These are phyloP conservation scores for Coprinopsis marcescibilis DNA, from an alignment of 768 basidiomycete species.

Conservation along the genomic window DNA sequence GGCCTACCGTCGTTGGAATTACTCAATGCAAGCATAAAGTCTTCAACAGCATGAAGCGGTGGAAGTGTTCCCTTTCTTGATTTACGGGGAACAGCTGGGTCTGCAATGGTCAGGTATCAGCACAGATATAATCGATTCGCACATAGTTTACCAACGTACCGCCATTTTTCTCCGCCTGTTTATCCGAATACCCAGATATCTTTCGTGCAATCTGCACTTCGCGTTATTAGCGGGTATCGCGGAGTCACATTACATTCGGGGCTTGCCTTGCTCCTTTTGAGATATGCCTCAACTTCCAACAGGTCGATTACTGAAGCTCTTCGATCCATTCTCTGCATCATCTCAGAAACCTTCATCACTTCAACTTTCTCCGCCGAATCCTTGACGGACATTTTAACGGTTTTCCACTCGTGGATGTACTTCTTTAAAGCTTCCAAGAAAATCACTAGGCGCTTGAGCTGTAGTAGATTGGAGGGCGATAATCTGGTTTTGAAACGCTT, in stretches of 20 bases:
- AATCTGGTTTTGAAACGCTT: constrained; percentile 74
- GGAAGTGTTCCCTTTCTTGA: constrained; percentile 47
- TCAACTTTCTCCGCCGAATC: constrained; percentile 32
- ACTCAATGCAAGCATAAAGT: constrained; percentile 72
- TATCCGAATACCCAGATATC: constrained; percentile 81
- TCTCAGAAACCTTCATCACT: constrained; percentile 62
- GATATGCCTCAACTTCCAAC: constrained; percentile 74
- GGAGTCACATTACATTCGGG: constrained; percentile 12
- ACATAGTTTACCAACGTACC: constrained; percentile 20
- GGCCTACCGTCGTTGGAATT: constrained; percentile 66
- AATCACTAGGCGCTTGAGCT: constrained; percentile 71
- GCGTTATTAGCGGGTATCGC: neutral
- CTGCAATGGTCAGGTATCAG: neutral
- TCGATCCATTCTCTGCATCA: constrained; percentile 61
- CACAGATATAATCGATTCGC: neutral
- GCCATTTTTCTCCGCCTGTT: constrained; percentile 38
- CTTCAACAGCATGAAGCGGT: constrained; percentile 75
- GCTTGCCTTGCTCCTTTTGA: constrained; percentile 75
- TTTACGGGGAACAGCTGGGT: constrained; percentile 13
- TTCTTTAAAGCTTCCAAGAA: constrained; percentile 67
- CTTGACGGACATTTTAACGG: constrained; percentile 16
- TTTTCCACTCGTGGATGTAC: constrained; percentile 52
- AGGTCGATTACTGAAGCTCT: constrained; percentile 75
- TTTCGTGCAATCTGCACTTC: constrained; percentile 59
- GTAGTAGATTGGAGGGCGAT: constrained; percentile 63